Conservation (phyloP, 108 stramenopile species). For the Aurantiochytrium sp. region DNA sequence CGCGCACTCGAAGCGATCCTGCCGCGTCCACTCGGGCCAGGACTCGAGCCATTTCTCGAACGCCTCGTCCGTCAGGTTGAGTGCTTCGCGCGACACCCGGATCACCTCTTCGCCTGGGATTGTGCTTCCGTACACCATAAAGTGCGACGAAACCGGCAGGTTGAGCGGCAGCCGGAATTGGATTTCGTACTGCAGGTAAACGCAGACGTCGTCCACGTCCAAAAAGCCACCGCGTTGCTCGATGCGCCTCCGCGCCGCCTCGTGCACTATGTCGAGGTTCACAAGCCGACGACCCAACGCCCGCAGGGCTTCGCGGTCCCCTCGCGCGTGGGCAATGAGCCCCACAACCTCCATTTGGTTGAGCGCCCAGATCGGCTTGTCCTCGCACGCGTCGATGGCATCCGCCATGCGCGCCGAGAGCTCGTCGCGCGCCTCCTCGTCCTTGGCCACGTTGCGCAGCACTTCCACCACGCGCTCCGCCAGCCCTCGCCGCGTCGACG, state of each 20-base stretch:
- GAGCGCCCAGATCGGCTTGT: conserved; percentile 18
- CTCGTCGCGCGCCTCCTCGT: conserved; percentile 13
- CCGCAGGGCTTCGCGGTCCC: background rate
- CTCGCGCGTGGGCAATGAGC: background rate
- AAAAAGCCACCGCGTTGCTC: background rate
- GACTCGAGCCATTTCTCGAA: background rate
- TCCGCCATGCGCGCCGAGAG: conserved; percentile 4
- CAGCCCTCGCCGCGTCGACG: background rate
- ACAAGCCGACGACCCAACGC: background rate
- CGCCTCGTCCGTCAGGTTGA: background rate
- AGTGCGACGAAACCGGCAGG: background rate
- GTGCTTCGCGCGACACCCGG: background rate
- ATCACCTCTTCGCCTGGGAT: background rate
- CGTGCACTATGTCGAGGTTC: background rate
- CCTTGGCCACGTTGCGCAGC: background rate
- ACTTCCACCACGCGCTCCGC: conserved; percentile 6
- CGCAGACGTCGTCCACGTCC: background rate
- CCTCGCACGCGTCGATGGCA: background rate
- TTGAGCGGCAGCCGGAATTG: background rate
- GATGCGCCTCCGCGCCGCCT: background rate
- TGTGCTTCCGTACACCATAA: background rate
- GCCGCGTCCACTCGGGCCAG: conserved; percentile 8
- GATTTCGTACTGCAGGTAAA: background rate
- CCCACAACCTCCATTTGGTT: conserved; percentile 2
- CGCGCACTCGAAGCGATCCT: background rate